These are phyloP conservation scores for Claviceps spartinae DNA, from an alignment of 2,329 filamentous ascomycete species.

Conservation along the genomic window DNA sequence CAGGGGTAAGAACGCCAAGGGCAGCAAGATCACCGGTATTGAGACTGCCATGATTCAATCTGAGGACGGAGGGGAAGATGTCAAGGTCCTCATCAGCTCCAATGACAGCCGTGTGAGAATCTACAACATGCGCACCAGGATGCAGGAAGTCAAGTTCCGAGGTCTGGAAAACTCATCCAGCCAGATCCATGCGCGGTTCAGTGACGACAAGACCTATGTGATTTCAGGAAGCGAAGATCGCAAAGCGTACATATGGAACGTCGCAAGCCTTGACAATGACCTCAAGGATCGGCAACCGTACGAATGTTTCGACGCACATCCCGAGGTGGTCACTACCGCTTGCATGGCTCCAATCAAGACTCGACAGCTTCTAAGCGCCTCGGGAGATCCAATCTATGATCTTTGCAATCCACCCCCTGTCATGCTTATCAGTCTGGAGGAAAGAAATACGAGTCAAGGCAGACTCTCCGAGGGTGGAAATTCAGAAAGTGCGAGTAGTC, in stretches of 20 bases:
- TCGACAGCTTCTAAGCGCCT: slow-evolving; percentile 61
- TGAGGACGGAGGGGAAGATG: slow-evolving; percentile 40
- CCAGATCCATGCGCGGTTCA: slow-evolving; percentile 82
- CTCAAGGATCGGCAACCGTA: slow-evolving; percentile 68
- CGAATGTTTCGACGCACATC: slow-evolving; percentile 85
- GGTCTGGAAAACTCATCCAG: slow-evolving; percentile 82
- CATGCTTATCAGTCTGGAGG: slow-evolving; percentile 61
- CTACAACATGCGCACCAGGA: slow-evolving; percentile 78
- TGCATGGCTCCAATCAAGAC: slow-evolving; percentile 71
- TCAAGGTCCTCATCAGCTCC: slow-evolving; percentile 80
- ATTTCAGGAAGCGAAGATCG: slow-evolving; percentile 89
- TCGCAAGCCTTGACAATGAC: slow-evolving; percentile 36
- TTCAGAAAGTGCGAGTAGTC: slow-evolving; percentile 17
- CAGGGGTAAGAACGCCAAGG: slow-evolving; percentile 84
- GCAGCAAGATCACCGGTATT: slow-evolving; percentile 94
- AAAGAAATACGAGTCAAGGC: slow-evolving; percentile 34
- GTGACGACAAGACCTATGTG: slow-evolving; percentile 73
- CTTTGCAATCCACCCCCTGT: slow-evolving; percentile 91
- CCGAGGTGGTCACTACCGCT: slow-evolving; percentile 78
- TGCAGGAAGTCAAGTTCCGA: slow-evolving; percentile 76
- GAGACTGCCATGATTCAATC: slow-evolving; percentile 51
- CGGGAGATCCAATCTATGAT: slow-evolving; percentile 88
- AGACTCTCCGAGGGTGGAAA: slow-evolving; percentile 24
- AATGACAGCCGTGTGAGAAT: slow-evolving; percentile 88
- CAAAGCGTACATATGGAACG: slow-evolving; percentile 79